phyloP scores from a whole-genome alignment of 768 basidiomycete species.

The Rhizopogon vulgaris region DNA sequence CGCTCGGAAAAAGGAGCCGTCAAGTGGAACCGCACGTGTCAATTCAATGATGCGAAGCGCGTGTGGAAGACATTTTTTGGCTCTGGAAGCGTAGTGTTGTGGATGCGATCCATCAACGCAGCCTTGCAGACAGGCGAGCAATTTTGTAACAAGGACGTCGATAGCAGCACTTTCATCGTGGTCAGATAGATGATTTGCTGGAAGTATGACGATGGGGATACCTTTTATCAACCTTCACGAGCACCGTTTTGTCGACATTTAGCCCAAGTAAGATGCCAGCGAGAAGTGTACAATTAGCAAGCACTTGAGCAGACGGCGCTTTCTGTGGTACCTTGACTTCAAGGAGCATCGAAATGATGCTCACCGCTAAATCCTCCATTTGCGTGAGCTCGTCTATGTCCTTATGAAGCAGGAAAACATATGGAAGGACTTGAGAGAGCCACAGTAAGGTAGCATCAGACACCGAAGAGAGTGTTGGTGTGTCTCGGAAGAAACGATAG shows the following conservation, averaged over 20 bases:
- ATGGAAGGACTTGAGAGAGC: constrained; percentile 5
- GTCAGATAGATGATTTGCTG: not conserved
- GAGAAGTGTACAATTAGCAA: constrained; percentile 7
- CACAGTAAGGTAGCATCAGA: constrained; percentile 1
- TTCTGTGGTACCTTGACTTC: not conserved
- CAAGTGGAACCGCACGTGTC: not conserved
- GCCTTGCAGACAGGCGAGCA: not conserved
- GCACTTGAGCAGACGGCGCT: not conserved
- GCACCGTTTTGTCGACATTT: constrained; percentile 3
- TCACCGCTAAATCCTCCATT: not conserved
- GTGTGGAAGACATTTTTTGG: not conserved
- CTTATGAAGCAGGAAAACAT: constrained; percentile 1
- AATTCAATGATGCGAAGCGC: constrained; percentile 1
- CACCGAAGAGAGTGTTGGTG: not conserved
- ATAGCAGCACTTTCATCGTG: not conserved
- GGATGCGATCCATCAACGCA: not conserved
- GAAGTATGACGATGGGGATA: not conserved
- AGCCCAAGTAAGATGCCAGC: constrained; percentile 4
- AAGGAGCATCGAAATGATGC: not conserved
- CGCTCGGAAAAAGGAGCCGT: constrained; percentile 1
- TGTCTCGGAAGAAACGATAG: constrained; percentile 2
- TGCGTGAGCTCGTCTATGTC: not conserved
- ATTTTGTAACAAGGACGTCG: not conserved
- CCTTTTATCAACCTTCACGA: constrained; percentile 9
- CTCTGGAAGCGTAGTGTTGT: not conserved